A percentile compares a stretch with the other conserved stretches of the same genome.
These are phyloP conservation scores for Caloboletus inedulis DNA, from an alignment of 1,284 basidiomycete species.

Conservation along the genomic window DNA sequence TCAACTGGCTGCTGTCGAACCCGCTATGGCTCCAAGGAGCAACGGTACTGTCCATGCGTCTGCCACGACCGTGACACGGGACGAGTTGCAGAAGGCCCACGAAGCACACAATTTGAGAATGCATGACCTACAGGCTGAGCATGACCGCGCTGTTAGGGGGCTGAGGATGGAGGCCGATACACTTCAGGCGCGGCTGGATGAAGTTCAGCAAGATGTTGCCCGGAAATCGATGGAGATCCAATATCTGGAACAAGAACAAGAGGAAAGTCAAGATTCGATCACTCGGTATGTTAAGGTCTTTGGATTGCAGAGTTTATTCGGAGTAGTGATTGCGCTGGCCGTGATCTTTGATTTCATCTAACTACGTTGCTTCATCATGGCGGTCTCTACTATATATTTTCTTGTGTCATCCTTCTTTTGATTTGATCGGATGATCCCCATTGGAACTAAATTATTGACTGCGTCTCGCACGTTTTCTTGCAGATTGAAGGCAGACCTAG, in stretches of 20 bases:
- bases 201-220: constrained; percentile 57
- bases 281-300: constrained; percentile 71
- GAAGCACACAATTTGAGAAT: constrained; percentile 81
- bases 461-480: constrained; percentile 24
- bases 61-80: constrained; percentile 58
- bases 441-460: constrained; percentile 39
- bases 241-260: constrained; percentile 72
- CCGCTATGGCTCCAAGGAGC: constrained; percentile 47
- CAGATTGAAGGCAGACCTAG: constrained; percentile 68
- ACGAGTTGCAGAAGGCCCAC: constrained; percentile 70
- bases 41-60: constrained; percentile 49
- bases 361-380: constrained; percentile 20
- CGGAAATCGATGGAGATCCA: constrained; percentile 76
- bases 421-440: constrained; percentile 11
- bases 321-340: constrained; percentile 52
- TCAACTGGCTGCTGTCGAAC: constrained; percentile 46
- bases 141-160: constrained; percentile 59
- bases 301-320: constrained; percentile 55
- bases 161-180: constrained; percentile 61
- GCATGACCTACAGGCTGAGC: constrained; percentile 69
- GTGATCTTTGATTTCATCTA: constrained; percentile 54
- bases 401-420: constrained; percentile 15
- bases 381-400: constrained; percentile 22
- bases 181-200: constrained; percentile 50
- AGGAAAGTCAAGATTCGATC: constrained; percentile 69